Conservation (phyloP, 257 asterid genomes). For the Cinchona pubescens region DNA sequence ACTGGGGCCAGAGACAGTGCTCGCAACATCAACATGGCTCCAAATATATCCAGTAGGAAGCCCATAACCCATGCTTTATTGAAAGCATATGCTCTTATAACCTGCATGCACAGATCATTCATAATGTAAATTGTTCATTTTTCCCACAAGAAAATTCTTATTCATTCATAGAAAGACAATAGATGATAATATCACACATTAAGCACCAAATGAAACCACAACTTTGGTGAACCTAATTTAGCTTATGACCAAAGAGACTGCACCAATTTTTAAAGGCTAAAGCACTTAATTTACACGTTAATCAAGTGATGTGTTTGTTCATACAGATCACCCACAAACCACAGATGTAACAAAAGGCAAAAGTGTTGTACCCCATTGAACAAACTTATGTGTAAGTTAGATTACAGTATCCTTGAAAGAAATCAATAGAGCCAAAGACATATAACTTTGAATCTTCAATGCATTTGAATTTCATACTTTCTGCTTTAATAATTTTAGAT, state of each 20-base stretch:
- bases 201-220: background rate
- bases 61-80: conserved; percentile 83
- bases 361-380: background rate
- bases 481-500: background rate
- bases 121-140: background rate
- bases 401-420: background rate
- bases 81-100: conserved; percentile 84
- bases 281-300: background rate
- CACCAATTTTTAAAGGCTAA: background rate
- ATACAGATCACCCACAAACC: background rate
- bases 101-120: conserved; percentile 42
- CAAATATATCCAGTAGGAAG: conserved; percentile 88
- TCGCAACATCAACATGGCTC: conserved; percentile 86
- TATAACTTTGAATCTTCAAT: background rate
- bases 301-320: background rate
- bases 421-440: background rate
- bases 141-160: conserved; percentile 5
- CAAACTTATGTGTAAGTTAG: background rate
- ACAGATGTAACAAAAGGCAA: background rate
- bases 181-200: background rate
- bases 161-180: background rate
- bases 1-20: conserved; percentile 98
- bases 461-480: background rate
- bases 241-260: background rate
- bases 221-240: background rate